Evolutionary conservation across 345 rosid species (phyloP).

Genomic region (Alliaria petiolata): DNA sequence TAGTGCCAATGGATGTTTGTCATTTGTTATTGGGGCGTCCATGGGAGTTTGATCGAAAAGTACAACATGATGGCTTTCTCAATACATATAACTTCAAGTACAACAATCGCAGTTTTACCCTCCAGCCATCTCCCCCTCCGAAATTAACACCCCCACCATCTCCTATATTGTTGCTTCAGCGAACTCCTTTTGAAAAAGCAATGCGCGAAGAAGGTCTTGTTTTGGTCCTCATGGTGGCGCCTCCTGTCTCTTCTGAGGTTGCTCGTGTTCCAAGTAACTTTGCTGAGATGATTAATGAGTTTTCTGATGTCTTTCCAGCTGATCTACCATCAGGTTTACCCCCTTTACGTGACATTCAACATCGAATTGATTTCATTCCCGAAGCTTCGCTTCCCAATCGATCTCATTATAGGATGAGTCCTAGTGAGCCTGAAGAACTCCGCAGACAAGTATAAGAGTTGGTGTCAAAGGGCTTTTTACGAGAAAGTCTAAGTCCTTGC

Average conservation of each 20-base stretch:
- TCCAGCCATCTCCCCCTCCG: not conserved
- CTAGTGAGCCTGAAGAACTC: too few relatives aligned
- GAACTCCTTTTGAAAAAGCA: not conserved
- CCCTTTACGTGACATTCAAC: too few relatives aligned
- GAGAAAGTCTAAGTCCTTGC: not conserved
- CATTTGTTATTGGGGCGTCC: not conserved
- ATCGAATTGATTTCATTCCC: too few relatives aligned
- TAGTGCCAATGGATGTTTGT: not conserved
- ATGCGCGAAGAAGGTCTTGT: not conserved
- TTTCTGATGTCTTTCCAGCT: too few relatives aligned
- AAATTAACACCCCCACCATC: not conserved
- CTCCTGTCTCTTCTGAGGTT: too few relatives aligned
- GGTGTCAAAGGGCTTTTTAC: not conserved
- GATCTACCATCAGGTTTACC: too few relatives aligned
- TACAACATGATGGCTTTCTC: not conserved
- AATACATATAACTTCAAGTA: not conserved
- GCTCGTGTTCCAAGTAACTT: too few relatives aligned
- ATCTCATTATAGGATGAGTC: too few relatives aligned
- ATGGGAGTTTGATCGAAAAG: not conserved
- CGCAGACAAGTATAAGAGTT: not conserved
- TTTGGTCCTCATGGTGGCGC: too few relatives aligned
- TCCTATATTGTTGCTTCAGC: not conserved
- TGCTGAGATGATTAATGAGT: too few relatives aligned
- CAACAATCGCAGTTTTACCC: not conserved
- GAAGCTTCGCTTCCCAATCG: too few relatives aligned